Percentiles rank a stretch among this genome's conserved stretches.
phyloP scores from a whole-genome alignment of 768 basidiomycete genomes.

The Austroboletus eburneus region DNA sequence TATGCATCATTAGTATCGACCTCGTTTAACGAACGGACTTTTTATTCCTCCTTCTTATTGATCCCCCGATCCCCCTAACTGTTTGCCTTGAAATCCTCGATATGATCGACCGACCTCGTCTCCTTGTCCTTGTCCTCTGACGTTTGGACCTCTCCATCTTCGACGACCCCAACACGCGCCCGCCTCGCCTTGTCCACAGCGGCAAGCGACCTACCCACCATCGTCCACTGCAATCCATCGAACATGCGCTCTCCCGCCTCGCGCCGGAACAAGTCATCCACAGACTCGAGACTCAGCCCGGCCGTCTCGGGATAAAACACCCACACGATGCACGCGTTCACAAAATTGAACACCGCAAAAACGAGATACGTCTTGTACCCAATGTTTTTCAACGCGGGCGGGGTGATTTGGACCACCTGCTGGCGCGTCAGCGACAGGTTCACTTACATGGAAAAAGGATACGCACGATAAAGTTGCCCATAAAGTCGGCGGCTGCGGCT shows the following conservation, averaged over 20 bases:
- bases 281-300: conserved; percentile 6
- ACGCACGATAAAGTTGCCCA: conserved; percentile 7
- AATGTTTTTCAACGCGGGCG: conserved; percentile 7
- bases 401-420: conserved; percentile 9
- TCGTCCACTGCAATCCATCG: not conserved
- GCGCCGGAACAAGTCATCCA: conserved; percentile 1
- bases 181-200: not conserved
- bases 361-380: conserved; percentile 9
- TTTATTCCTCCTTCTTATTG: too few species aligned
- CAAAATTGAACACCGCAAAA: conserved; percentile 4
- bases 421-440: too few species aligned
- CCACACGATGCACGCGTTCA: conserved; percentile 4
- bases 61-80: too few species aligned
- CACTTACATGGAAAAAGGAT: not conserved
- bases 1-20: too few species aligned
- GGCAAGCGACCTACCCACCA: not conserved
- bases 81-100: too few species aligned
- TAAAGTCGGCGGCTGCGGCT: conserved; percentile 3
- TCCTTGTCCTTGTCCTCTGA: too few species aligned
- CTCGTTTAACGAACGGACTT: too few species aligned
- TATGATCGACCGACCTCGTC: too few species aligned
- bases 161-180: not conserved
- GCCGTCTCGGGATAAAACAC: conserved; percentile 5
- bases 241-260: not conserved
- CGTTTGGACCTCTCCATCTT: too few species aligned